These are phyloP conservation scores for Pseudoscleropodium purum DNA, from an alignment of 225 moss, liverwort and hornwort genomes.

Conservation along the genomic window DNA sequence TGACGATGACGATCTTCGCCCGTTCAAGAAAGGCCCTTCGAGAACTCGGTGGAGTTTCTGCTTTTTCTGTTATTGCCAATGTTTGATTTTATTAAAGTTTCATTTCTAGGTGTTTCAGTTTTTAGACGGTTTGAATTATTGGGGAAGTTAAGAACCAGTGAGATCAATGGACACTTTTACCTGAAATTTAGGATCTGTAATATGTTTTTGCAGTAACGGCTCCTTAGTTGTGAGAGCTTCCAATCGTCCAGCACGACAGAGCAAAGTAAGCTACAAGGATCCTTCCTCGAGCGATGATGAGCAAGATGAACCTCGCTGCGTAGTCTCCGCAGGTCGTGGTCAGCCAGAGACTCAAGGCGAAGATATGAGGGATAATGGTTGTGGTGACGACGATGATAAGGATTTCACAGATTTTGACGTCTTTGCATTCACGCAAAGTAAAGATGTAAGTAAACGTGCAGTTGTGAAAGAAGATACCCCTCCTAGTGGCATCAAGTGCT, in stretches of 20 bases:
- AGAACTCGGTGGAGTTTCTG: background rate
- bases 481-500: constrained; percentile 29
- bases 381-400: background rate
- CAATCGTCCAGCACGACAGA: background rate
- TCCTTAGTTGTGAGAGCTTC: background rate
- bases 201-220: background rate
- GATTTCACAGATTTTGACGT: constrained; percentile 14
- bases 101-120: background rate
- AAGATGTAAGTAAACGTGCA: background rate
- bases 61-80: too few relatives aligned
- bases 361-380: background rate
- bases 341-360: background rate
- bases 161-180: background rate
- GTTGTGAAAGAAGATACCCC: background rate
- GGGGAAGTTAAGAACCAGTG: background rate
- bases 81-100: background rate
- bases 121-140: background rate
- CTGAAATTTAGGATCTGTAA: background rate
- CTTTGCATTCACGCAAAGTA: constrained; percentile 12
- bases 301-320: background rate
- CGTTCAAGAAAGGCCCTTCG: background rate
- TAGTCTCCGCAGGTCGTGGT: background rate
- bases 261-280: constrained; percentile 53
- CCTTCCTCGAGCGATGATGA: constrained; percentile 55
- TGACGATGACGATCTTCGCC: background rate